Base-by-base conservation (phyloP, 169 alveolate species). In the Plasmodium vivax region DNA sequence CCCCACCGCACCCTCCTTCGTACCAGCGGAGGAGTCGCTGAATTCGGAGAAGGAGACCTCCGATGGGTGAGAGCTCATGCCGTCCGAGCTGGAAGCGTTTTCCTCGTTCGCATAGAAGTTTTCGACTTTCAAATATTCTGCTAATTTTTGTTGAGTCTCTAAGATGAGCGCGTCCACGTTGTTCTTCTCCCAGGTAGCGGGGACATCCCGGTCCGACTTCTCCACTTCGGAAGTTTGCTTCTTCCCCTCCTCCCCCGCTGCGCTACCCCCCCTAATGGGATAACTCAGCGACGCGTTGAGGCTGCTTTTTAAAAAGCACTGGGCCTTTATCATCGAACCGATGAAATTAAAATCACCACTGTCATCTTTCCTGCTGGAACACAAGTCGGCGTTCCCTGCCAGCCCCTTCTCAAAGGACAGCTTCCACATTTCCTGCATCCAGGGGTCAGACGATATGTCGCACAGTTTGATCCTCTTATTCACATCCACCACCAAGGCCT, bases 381-480 rank as follows among this genome's bases (percentile, higher is more conserved):
- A 58, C 1, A 38, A 38, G 41, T 85, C 19, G 34, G 38, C 6
- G 32, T 75, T 75, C 14, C 56, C 38, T 16, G 12, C 36, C 82
- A 88, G 34, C 43, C 83, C 88, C 19, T 88, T 88, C 51, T 88
- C 91, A 88, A 88, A 88, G 36, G 68, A 62, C 54, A 80, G n/a
- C 62, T 88, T 88, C 94, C 94, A 88, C 94, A 88, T 88, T 80
- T 88, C 90, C 82, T 88, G 94, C 94, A 88, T 88, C 94, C 94
- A 88, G 14, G 94, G 94, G 36, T 88, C 94, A 6, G 88, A 77
- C 19, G 94, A 79, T 38, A 88, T 74, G 16, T 88, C 94, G 41
- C 91, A 80, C 47, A 88, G 32, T 19, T 81, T 88, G 1, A 88
- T 79, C 12, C 94, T 45, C 83, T 88, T 88, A 88, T 88, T 80